These are phyloP conservation scores for Botrytis fabae DNA, from an alignment of 2,329 filamentous ascomycete genomes.

Conservation along the genomic window DNA sequence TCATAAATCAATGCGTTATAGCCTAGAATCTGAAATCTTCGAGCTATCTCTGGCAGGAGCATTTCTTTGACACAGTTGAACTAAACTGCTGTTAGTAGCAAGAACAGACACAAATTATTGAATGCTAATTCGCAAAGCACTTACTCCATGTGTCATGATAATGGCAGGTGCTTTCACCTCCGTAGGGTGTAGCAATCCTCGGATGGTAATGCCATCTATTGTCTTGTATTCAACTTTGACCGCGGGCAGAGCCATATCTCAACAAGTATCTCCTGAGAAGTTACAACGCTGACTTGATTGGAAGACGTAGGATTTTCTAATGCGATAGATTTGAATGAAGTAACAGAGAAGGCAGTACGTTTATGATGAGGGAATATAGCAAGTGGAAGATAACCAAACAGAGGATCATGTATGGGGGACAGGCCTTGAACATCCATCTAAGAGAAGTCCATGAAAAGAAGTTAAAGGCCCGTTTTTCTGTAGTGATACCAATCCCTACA, in stretches of 20 bases:
- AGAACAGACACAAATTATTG: not conserved
- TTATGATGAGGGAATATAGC: not conserved
- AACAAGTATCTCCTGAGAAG: not conserved
- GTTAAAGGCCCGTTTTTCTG: not conserved
- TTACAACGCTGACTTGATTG: not conserved
- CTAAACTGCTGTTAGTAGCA: conserved; percentile 6
- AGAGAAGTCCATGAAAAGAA: not conserved
- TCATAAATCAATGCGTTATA: conserved; percentile 44
- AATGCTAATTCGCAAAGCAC: not conserved
- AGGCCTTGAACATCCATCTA: not conserved
- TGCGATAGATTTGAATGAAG: not conserved
- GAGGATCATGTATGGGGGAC: not conserved
- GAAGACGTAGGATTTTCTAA: too few species aligned
- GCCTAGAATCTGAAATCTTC: conserved; percentile 32
- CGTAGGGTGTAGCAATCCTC: not conserved
- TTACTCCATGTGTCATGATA: not conserved
- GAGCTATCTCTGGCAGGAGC: conserved; percentile 25
- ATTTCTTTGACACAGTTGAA: conserved; percentile 31
- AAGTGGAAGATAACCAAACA: not conserved
- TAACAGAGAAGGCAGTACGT: not conserved
- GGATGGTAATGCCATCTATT: not conserved
- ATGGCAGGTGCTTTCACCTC: not conserved
- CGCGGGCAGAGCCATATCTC: not conserved
- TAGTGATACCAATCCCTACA: not conserved
- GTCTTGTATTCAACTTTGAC: not conserved